Base-by-base conservation (phyloP, 345 rosid genomes). In the Balakata baccata region DNA sequence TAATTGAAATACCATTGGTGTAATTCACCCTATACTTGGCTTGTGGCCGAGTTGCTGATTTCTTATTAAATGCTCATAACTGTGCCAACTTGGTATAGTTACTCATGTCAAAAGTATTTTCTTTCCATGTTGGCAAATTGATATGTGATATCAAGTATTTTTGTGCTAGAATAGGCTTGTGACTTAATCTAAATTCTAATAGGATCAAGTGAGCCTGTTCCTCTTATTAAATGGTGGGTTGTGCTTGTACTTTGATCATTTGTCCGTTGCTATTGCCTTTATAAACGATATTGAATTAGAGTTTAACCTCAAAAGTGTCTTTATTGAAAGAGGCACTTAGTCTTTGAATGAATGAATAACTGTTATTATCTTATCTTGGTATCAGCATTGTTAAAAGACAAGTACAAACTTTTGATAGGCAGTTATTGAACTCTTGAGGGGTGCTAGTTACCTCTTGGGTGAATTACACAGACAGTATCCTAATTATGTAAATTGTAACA, bases 331-430 rank as follows among this genome's bases (percentile, higher is more conserved):
- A 69, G n/a, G 25, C 39, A 52, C 4, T 12, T 51, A 52, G 50
- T 11, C 5, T 29, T 29, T 29, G 34, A 29, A 29, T 29, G 34
- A 29, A 29, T 29, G n/a, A n/a, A n/a, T n/a, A n/a, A 29, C 34
- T 29, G 34, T 37, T 54, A 64, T n/a, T 20, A 23, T 18, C 37
- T 18, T 60, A 34, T 34, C 52, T 49, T 54, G 39, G 18, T 41
- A n/a, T 73, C 25, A 73, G 64, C 56, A 22, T 25, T 45, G 49
- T 57, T 56, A 56, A 38, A 57, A 47, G 38, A 54, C 46, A 66
- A 0, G 9, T 14, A 11, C 34, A 17, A 39, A 13, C 37, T 18
- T 20, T 4, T 12, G 72, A 51, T 22, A 68, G 29, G 2, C 49
- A 12, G 16, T 43, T 20, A 22, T 47, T 71, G 56, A 25, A 41